Percentiles rank a stretch among this genome's conserved stretches.
These are phyloP conservation scores for Arctium lappa DNA, from an alignment of 129 eudicot species.

Conservation along the genomic window DNA sequence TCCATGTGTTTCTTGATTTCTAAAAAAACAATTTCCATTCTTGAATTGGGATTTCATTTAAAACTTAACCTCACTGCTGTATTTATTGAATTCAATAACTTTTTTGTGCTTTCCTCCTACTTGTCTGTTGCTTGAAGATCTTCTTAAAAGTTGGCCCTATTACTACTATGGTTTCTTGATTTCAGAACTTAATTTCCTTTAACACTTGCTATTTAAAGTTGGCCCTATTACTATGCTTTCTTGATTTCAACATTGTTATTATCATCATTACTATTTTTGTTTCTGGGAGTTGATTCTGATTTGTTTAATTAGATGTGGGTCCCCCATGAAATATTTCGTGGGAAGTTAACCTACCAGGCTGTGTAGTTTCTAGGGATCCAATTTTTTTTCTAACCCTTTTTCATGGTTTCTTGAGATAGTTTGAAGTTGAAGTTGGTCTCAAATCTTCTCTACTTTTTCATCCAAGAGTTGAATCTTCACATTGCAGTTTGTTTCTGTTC, in stretches of 20 bases:
- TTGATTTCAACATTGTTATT: constrained; percentile 24
- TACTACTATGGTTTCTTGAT: background rate
- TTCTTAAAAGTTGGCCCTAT: background rate
- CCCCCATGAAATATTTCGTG: constrained; percentile 19
- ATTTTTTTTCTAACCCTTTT: background rate
- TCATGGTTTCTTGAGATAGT: constrained; percentile 1
- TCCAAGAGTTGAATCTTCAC: background rate
- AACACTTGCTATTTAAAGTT: background rate
- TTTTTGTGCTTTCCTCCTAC: background rate
- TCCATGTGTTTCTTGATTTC: background rate
- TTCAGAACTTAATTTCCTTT: background rate
- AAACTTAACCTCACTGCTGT: background rate
- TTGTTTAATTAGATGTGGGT: constrained; percentile 22
- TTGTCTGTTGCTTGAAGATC: constrained; percentile 10
- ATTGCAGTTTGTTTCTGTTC: background rate
- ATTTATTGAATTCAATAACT: background rate
- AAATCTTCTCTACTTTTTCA: background rate
- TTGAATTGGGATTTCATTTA: background rate
- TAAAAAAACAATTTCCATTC: background rate
- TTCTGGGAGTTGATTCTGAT: constrained; percentile 17
- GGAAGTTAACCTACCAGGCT: background rate
- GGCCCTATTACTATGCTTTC: background rate
- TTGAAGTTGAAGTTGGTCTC: constrained; percentile 10
- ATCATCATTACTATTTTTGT: constrained; percentile 1
- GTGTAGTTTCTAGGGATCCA: background rate